phyloP scores from a whole-genome alignment of 495 filamentous ascomycete species.

The Haplographium delicatum region DNA sequence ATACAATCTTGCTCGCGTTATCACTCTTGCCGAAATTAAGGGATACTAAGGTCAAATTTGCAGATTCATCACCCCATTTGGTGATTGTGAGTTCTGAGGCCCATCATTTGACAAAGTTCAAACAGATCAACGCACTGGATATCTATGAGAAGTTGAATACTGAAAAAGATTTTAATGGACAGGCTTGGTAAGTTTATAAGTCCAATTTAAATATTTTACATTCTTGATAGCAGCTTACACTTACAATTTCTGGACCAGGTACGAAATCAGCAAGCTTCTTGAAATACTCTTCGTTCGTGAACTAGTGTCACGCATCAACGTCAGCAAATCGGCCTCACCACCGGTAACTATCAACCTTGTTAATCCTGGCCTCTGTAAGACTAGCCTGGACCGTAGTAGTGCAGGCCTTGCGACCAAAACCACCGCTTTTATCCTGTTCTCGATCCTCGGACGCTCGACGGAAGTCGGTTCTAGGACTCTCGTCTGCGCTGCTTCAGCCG shows the following conservation, averaged over 20 bases:
- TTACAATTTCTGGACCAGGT: conserved; percentile 12
- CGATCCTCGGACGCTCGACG: conserved; percentile 1
- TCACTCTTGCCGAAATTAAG: conserved; percentile 13
- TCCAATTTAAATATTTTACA: not conserved
- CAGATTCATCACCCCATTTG: not conserved
- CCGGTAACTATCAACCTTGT: conserved; percentile 3
- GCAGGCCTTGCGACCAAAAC: not conserved
- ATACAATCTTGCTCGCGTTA: conserved; percentile 13
- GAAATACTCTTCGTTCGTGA: conserved; percentile 41
- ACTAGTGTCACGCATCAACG: conserved; percentile 27
- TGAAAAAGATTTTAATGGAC: not conserved
- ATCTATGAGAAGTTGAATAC: not conserved
- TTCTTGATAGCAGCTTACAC: not conserved
- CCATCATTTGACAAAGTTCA: conserved; percentile 3
- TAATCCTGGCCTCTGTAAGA: conserved; percentile 10
- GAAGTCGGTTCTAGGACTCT: conserved; percentile 14
- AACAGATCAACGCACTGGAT: not conserved
- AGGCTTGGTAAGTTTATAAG: not conserved
- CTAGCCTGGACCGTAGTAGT: not conserved
- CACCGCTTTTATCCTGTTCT: not conserved
- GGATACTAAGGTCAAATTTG: not conserved
- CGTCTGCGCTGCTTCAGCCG: conserved; percentile 1
- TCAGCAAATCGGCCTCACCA: not conserved
- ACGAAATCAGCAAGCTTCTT: conserved; percentile 46
- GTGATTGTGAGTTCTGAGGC: conserved; percentile 11